A percentile compares a stretch with the other conserved stretches of the same genome.
Evolutionary conservation across 257 asterid species (phyloP).

Genomic region (Knoxia roxburghii): DNA sequence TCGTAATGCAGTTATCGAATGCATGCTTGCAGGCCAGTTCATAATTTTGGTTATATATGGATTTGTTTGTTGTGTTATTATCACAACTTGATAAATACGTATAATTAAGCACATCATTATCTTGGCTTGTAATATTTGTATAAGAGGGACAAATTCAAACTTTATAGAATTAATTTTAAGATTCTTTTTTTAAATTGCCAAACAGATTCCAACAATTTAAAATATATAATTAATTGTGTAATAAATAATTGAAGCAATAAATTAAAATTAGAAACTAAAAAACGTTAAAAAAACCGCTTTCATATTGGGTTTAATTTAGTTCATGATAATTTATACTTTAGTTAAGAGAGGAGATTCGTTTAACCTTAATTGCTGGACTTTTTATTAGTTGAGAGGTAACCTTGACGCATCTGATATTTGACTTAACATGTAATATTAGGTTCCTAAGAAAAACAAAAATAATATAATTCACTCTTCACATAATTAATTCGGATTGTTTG

Average conservation of each 20-base stretch:
- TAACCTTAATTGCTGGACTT: too few relatives aligned
- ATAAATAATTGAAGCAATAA: neutral
- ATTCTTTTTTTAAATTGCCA: conserved; percentile 7
- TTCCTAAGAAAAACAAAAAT: too few relatives aligned
- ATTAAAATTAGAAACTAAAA: too few relatives aligned
- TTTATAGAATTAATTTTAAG: neutral
- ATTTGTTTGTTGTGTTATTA: neutral
- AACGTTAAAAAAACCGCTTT: too few relatives aligned
- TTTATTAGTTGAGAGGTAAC: too few relatives aligned
- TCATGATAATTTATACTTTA: too few relatives aligned
- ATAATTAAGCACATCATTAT: neutral
- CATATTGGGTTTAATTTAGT: too few relatives aligned
- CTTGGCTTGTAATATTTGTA: neutral
- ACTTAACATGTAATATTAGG: too few relatives aligned
- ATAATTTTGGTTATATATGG: neutral
- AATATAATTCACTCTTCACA: too few relatives aligned
- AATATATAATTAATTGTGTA: neutral
- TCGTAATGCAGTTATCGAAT: neutral
- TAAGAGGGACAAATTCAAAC: neutral
- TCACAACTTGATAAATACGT: neutral
- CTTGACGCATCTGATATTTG: too few relatives aligned
- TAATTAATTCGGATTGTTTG: too few relatives aligned
- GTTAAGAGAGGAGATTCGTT: too few relatives aligned
- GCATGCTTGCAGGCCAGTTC: conserved; percentile 18
- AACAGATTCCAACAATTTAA: conserved; percentile 11